Evolutionary conservation across 495 filamentous ascomycete species (phyloP).

Genomic region (Aspergillus egyptiacus): DNA sequence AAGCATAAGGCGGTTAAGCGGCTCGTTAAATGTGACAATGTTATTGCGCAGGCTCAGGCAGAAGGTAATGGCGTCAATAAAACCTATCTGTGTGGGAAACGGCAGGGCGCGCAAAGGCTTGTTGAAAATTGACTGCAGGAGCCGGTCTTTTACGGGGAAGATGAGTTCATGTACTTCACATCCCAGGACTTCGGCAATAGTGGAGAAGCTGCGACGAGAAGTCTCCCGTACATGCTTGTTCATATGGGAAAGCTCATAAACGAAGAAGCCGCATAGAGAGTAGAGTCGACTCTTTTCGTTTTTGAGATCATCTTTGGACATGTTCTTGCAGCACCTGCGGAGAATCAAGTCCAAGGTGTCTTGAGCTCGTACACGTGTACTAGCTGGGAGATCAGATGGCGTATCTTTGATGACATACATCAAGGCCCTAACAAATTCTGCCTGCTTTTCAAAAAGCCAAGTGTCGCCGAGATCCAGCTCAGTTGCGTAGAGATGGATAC

Average conservation of each 20-base stretch:
- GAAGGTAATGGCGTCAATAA: conserved; percentile 94
- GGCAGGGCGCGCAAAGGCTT: conserved; percentile 91
- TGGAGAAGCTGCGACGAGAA: conserved; percentile 71
- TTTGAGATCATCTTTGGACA: conserved; percentile 69
- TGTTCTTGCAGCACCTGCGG: conserved; percentile 63
- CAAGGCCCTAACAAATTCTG: conserved; percentile 78
- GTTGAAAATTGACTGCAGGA: conserved; percentile 82
- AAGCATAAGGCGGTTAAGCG: conserved; percentile 80
- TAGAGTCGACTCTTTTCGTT: conserved; percentile 59
- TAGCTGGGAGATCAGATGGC: conserved; percentile 82
- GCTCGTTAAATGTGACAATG: conserved; percentile 84
- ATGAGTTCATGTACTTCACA: conserved; percentile 81
- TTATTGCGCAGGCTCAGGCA: conserved; percentile 80
- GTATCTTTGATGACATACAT: conserved; percentile 98
- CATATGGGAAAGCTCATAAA: conserved; percentile 84
- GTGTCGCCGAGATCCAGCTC: conserved; percentile 73
- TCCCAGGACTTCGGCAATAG: conserved; percentile 67
- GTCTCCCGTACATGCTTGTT: conserved; percentile 88
- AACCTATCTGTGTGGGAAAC: conserved; percentile 90
- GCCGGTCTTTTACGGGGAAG: conserved; percentile 75
- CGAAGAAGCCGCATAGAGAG: conserved; percentile 74
- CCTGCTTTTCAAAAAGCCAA: conserved; percentile 75
- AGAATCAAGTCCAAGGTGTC: conserved; percentile 74
- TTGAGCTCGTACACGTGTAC: conserved; percentile 73
- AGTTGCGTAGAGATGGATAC: conserved; percentile 76